A percentile compares a stretch with the other conserved stretches of the same genome.
These are phyloP conservation scores for Calonectria crousiana DNA, from an alignment of 2,329 filamentous ascomycete genomes.

Conservation along the genomic window DNA sequence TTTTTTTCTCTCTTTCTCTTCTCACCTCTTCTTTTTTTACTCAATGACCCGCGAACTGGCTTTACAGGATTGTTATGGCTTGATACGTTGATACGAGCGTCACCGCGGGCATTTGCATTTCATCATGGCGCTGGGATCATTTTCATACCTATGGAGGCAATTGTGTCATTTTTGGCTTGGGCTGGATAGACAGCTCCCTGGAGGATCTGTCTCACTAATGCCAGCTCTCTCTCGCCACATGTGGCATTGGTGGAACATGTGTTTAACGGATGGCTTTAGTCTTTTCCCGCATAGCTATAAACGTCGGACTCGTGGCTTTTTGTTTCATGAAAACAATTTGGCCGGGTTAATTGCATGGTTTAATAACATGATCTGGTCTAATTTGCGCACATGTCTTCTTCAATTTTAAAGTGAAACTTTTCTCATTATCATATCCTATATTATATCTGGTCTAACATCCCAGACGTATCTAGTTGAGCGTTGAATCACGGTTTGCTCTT, in stretches of 20 bases:
- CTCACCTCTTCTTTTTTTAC: background rate
- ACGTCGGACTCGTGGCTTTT: background rate
- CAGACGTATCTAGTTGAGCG: background rate
- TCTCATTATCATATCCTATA: constrained; percentile 2
- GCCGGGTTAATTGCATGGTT: background rate
- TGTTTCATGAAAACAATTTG: background rate
- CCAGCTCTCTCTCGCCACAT: background rate
- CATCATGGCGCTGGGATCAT: constrained; percentile 7
- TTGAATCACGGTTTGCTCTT: background rate
- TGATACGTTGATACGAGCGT: constrained; percentile 19
- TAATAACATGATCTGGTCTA: background rate
- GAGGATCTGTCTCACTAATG: constrained; percentile 2
- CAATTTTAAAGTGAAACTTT: background rate
- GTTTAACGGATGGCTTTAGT: background rate
- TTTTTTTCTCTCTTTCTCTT: background rate
- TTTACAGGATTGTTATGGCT: constrained; percentile 12
- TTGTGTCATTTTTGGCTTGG: background rate
- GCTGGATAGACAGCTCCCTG: constrained; percentile 7
- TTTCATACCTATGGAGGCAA: constrained; percentile 14
- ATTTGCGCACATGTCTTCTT: background rate
- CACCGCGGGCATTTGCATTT: constrained; percentile 17
- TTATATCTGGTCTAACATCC: background rate
- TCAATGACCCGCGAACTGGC: background rate
- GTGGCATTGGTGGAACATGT: background rate
- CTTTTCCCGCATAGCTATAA: background rate